Conservation (phyloP, 202 grass and related monocot genomes). For the Zoysia matrella region DNA sequence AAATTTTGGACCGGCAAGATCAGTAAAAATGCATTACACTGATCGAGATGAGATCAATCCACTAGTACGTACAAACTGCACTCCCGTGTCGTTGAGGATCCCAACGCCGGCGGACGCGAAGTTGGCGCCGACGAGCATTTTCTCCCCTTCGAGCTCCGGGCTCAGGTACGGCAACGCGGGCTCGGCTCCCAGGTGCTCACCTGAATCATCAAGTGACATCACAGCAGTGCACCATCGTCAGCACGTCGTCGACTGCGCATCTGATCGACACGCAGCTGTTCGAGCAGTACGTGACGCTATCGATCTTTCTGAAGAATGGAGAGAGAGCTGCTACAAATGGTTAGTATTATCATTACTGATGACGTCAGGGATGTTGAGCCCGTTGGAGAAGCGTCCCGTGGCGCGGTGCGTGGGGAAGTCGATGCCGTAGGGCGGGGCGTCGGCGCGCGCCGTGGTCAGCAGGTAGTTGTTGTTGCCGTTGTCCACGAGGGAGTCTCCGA, state of each 20-base stretch:
- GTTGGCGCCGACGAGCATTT: slow-evolving; percentile 88
- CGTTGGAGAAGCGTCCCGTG: slow-evolving; percentile 89
- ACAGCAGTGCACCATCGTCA: background rate
- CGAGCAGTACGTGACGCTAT: background rate
- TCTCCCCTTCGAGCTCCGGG: slow-evolving; percentile 67
- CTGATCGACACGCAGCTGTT: background rate
- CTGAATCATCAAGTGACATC: slow-evolving; percentile 39
- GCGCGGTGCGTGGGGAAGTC: slow-evolving; percentile 75
- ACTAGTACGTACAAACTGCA: slow-evolving; percentile 67
- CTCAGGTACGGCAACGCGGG: slow-evolving; percentile 80
- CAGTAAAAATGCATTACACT: too few relatives aligned
- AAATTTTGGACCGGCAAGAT: background rate
- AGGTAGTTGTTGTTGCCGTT: slow-evolving; percentile 96
- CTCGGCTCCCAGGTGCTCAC: slow-evolving; percentile 75
- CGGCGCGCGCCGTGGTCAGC: slow-evolving; percentile 81
- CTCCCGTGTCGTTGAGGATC: slow-evolving; percentile 87
- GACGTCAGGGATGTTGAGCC: slow-evolving; percentile 88
- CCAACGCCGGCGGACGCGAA: slow-evolving; percentile 94
- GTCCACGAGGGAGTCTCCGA: slow-evolving; percentile 96
- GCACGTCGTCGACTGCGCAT: background rate
- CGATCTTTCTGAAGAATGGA: background rate
- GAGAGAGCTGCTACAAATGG: background rate
- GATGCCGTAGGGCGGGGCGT: slow-evolving; percentile 85
- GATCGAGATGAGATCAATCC: too few relatives aligned
- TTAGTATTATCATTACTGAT: slow-evolving; percentile 56